phyloP scores from a whole-genome alignment of 2,329 filamentous ascomycete genomes.

The Setomelanomma holmii region DNA sequence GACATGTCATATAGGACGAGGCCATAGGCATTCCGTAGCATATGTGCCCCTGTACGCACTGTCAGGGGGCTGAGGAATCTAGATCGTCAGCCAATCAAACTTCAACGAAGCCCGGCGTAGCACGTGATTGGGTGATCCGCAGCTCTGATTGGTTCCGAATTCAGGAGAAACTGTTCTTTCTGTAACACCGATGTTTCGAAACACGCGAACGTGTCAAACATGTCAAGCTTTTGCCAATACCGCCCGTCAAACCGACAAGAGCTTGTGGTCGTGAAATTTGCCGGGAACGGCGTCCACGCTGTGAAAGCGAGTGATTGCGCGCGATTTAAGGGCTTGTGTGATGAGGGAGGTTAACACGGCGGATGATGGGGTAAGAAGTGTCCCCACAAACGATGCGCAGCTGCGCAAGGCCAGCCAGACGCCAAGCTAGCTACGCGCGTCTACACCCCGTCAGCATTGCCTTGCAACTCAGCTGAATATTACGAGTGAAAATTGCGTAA shows the following conservation, averaged over 20 bases:
- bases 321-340: background rate
- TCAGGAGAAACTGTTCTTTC: background rate
- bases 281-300: background rate
- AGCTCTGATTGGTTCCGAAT: constrained; percentile 23
- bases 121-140: constrained; percentile 18
- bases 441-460: background rate
- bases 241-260: constrained; percentile 1
- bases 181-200: constrained; percentile 28
- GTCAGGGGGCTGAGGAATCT: constrained; percentile 1
- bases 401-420: background rate
- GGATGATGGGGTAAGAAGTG: background rate
- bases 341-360: no score
- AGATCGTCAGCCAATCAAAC: constrained; percentile 17
- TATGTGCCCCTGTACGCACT: background rate
- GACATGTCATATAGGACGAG: constrained; percentile 14
- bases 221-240: constrained; percentile 31
- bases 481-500: background rate
- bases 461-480: background rate
- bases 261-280: constrained; percentile 2
- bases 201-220: constrained; percentile 14
- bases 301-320: background rate
- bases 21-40: constrained; percentile 10
- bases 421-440: background rate
- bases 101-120: background rate
- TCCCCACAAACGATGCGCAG: background rate